phyloP scores from a whole-genome alignment of 768 basidiomycete genomes.

The Kwoniella shandongensis region DNA sequence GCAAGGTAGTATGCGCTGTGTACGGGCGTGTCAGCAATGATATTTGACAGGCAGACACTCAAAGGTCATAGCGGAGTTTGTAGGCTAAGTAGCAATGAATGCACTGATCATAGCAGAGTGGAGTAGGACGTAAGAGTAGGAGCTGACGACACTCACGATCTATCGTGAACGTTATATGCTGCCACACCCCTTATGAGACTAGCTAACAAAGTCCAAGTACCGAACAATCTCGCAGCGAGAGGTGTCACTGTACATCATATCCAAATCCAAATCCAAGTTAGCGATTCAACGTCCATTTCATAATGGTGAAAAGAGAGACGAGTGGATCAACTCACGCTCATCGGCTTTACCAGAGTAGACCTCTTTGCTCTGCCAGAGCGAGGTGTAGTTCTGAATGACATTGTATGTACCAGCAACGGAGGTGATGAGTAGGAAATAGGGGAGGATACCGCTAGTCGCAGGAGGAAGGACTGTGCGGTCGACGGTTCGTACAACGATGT shows the following conservation, averaged over 20 bases:
- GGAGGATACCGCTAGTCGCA: constrained; percentile 64
- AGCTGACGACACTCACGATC: constrained; percentile 63
- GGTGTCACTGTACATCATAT: constrained; percentile 65
- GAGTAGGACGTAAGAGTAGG: too few relatives aligned
- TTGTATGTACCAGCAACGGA: constrained; percentile 80
- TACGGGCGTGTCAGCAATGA: neutral
- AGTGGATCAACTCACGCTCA: constrained; percentile 49
- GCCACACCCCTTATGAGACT: constrained; percentile 81
- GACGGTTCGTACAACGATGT: too few relatives aligned
- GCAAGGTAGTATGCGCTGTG: constrained; percentile 87
- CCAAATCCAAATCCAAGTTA: neutral
- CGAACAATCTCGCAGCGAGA: constrained; percentile 86
- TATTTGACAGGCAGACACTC: too few relatives aligned
- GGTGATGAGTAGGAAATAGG: constrained; percentile 83
- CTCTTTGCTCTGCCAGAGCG: constrained; percentile 71
- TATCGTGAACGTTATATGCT: constrained; percentile 81
- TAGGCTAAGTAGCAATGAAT: too few relatives aligned
- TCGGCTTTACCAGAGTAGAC: constrained; percentile 64
- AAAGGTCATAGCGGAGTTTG: neutral
- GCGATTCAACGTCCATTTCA: neutral
- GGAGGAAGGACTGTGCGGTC: constrained; percentile 52
- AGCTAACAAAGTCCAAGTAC: constrained; percentile 82
- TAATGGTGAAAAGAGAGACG: constrained; percentile 3
- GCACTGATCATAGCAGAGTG: too few relatives aligned
- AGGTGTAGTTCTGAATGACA: constrained; percentile 73